Percentiles rank a stretch among this genome's conserved stretches.
These are phyloP conservation scores for Venturia effusa DNA, from an alignment of 2,329 filamentous ascomycete species.

Conservation along the genomic window DNA sequence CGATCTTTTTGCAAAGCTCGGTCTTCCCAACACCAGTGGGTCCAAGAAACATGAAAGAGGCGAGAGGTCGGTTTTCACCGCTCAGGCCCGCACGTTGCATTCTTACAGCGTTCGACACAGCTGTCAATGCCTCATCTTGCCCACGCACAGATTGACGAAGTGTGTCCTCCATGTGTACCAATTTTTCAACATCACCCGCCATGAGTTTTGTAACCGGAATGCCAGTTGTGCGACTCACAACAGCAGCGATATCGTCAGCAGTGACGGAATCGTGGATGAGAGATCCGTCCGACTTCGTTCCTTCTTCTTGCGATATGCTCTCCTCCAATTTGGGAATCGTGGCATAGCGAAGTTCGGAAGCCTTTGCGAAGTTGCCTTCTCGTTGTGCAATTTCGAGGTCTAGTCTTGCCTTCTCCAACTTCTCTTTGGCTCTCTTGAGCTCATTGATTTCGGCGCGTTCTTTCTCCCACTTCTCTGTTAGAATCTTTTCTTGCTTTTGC, in stretches of 20 bases:
- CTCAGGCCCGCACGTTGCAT: slow-evolving; percentile 88
- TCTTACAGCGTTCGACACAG: slow-evolving; percentile 84
- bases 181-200: slow-evolving; percentile 84
- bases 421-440: slow-evolving; percentile 77
- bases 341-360: slow-evolving; percentile 84
- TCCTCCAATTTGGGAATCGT: slow-evolving; percentile 72
- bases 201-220: slow-evolving; percentile 91
- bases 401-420: slow-evolving; percentile 75
- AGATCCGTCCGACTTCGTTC: slow-evolving; percentile 36
- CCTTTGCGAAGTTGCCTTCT: slow-evolving; percentile 76
- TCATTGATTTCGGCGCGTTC: slow-evolving; percentile 76
- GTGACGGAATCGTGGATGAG: slow-evolving; percentile 93
- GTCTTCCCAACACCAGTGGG: slow-evolving; percentile 97
- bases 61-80: slow-evolving; percentile 81
- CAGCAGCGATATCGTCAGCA: slow-evolving; percentile 82
- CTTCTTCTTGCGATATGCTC: slow-evolving; percentile 63
- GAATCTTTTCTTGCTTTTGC: slow-evolving; percentile 61
- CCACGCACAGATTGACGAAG: slow-evolving; percentile 76
- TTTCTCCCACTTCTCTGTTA: slow-evolving; percentile 82
- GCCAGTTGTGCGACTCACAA: slow-evolving; percentile 83
- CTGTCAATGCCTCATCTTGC: slow-evolving; percentile 85
- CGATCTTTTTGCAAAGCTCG: slow-evolving; percentile 92
- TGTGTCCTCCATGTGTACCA: slow-evolving; percentile 91
- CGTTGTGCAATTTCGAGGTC: slow-evolving; percentile 83
- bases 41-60: slow-evolving; percentile 95